Evolutionary conservation across 192 early-diverging fungal genomes (phyloP).

Genomic region (Podila horticola): DNA sequence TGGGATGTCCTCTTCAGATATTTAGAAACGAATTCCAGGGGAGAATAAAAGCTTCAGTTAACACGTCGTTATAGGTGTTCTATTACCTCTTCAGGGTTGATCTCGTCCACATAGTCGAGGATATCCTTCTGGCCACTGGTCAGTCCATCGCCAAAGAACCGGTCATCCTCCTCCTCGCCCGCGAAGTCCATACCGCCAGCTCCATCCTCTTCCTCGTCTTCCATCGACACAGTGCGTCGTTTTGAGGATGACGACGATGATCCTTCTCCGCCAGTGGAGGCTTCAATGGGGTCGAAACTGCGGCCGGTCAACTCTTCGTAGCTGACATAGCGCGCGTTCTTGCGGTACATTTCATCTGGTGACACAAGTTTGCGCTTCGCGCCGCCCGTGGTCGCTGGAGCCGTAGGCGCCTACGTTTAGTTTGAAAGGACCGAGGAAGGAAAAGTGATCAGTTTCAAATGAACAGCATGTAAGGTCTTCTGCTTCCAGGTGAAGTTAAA

Average conservation of each 20-base stretch:
- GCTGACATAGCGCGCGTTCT: slow-evolving; percentile 41
- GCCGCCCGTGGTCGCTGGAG: slow-evolving; percentile 39
- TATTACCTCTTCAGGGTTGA: slow-evolving; percentile 75
- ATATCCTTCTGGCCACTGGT: slow-evolving; percentile 80
- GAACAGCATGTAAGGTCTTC: neutral
- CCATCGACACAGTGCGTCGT: slow-evolving; percentile 29
- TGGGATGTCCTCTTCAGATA: too few relatives aligned
- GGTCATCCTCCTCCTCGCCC: slow-evolving; percentile 78
- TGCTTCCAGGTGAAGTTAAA: neutral
- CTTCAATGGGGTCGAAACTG: slow-evolving; percentile 21
- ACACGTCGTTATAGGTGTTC: neutral
- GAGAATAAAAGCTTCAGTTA: neutral
- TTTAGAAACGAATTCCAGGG: too few relatives aligned
- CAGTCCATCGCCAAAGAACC: slow-evolving; percentile 89
- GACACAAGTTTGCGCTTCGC: slow-evolving; percentile 40
- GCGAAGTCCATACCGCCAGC: neutral
- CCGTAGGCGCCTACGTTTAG: slow-evolving; percentile 34
- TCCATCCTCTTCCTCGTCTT: slow-evolving; percentile 26
- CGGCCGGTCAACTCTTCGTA: slow-evolving; percentile 51
- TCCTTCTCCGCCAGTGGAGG: slow-evolving; percentile 12
- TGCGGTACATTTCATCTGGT: slow-evolving; percentile 43
- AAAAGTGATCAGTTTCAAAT: neutral
- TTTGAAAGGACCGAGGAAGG: too few relatives aligned
- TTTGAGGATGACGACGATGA: slow-evolving; percentile 18
- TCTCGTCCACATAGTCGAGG: slow-evolving; percentile 85